Percentiles rank a stretch among this genome's conserved stretches.
Conservation (phyloP, 2,329 filamentous ascomycete genomes). For the Nemania sp. region DNA sequence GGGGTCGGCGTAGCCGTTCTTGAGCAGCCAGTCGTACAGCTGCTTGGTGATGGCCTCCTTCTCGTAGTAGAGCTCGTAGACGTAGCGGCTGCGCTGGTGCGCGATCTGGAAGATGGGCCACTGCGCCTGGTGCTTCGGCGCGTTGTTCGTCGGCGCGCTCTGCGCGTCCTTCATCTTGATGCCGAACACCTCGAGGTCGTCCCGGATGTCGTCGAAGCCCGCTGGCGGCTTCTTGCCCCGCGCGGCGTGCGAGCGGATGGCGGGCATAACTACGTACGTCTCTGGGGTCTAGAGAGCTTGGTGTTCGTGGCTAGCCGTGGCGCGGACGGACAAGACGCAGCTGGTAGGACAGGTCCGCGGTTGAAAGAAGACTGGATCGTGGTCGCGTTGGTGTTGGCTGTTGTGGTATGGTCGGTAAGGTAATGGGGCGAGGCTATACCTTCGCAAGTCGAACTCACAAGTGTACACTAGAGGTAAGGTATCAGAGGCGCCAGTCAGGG, state of each 20-base stretch:
- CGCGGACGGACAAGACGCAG: not conserved
- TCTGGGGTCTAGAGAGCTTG: slow-evolving; percentile 11
- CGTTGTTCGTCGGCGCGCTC: slow-evolving; percentile 81
- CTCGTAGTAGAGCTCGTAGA: slow-evolving; percentile 97
- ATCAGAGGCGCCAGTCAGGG: no score
- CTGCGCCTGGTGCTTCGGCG: slow-evolving; percentile 82
- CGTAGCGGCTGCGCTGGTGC: slow-evolving; percentile 88
- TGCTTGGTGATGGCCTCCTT: slow-evolving; percentile 93
- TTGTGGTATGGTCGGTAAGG: no score
- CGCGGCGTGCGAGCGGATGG: slow-evolving; percentile 69
- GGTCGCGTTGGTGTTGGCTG: slow-evolving; percentile 23
- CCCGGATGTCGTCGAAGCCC: slow-evolving; percentile 86
- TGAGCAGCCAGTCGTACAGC: slow-evolving; percentile 94
- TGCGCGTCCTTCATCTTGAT: slow-evolving; percentile 97
- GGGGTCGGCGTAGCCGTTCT: slow-evolving; percentile 94
- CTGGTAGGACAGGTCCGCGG: not conserved
- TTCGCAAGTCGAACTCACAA: no score
- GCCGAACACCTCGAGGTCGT: slow-evolving; percentile 80
- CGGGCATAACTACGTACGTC: slow-evolving; percentile 60
- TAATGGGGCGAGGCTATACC: slow-evolving; percentile 43
- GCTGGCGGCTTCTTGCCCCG: slow-evolving; percentile 83
- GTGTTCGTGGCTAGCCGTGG: slow-evolving; percentile 2
- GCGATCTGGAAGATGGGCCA: slow-evolving; percentile 99
- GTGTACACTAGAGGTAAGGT: no score
- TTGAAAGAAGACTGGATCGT: not conserved